These are phyloP conservation scores for Magnusiomyces paraingens DNA, from an alignment of 1,139 yeast genomes.

Conservation along the genomic window DNA sequence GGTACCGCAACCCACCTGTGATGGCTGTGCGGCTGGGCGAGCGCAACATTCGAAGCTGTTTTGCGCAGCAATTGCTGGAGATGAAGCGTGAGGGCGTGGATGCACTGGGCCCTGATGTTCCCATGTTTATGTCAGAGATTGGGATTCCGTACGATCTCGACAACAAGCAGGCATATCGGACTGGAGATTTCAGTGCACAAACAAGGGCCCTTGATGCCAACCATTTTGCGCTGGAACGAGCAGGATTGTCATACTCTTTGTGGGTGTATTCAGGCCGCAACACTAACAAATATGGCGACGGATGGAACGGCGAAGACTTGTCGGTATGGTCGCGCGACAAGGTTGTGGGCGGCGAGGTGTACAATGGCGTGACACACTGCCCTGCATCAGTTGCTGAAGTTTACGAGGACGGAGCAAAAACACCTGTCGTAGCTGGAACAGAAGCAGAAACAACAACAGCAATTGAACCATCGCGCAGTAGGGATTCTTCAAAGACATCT, in stretches of 20 bases:
- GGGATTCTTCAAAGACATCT: too few species aligned
- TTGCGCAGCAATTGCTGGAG: constrained; percentile 57
- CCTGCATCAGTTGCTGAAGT: too few species aligned
- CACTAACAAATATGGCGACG: constrained; percentile 77
- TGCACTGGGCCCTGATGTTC: constrained; percentile 31
- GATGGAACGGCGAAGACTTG: constrained; percentile 91
- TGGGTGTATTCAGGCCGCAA: constrained; percentile 81
- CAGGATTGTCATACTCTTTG: constrained; percentile 63
- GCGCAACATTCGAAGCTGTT: constrained; percentile 61
- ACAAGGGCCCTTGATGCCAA: constrained; percentile 80
- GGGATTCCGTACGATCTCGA: constrained; percentile 98
- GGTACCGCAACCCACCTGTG: constrained; percentile 59
- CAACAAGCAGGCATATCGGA: constrained; percentile 55
- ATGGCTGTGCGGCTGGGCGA: constrained; percentile 80
- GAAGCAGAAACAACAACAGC: too few species aligned
- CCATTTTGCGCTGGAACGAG: constrained; percentile 67
- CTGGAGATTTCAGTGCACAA: constrained; percentile 64
- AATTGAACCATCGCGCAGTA: too few species aligned
- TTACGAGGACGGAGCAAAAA: too few species aligned
- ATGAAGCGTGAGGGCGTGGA: constrained; percentile 54
- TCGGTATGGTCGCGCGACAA: constrained; percentile 79
- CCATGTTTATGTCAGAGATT: constrained; percentile 78
- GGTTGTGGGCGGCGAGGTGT: constrained; percentile 13
- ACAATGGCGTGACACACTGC: background rate
- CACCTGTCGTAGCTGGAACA: too few species aligned